Evolutionary conservation across 2,329 filamentous ascomycete genomes (phyloP).

Genomic region (Tolypocladium inflatum): DNA sequence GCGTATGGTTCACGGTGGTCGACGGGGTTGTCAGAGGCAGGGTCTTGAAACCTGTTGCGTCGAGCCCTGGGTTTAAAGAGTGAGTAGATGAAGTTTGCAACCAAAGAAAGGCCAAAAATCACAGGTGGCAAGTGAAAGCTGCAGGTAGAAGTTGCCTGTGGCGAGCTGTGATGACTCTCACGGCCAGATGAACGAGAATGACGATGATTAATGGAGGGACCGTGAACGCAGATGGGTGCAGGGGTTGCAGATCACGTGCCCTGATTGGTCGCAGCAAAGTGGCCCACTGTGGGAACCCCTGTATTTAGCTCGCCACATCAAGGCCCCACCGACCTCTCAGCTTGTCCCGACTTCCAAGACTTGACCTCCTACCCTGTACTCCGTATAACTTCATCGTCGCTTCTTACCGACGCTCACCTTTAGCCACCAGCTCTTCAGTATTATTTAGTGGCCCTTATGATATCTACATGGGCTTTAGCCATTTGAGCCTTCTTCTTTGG

Average conservation of each 20-base stretch:
- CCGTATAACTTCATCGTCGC: background rate
- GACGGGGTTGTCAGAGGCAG: background rate
- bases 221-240: background rate
- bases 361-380: background rate
- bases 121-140: background rate
- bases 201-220: background rate
- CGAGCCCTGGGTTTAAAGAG: background rate
- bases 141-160: background rate
- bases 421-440: background rate
- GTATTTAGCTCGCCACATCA: background rate
- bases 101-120: background rate
- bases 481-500: background rate
- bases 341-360: no score
- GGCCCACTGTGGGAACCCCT: background rate
- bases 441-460: no score
- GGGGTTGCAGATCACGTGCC: background rate
- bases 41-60: background rate
- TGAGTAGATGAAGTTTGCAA: background rate
- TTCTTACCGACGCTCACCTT: background rate
- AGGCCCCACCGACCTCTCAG: no score
- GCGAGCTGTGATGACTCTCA: background rate
- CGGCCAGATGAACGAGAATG: background rate
- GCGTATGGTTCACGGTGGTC: background rate
- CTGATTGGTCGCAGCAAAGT: background rate
- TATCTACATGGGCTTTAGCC: background rate